These are phyloP conservation scores for Mucuna pruriens DNA, from an alignment of 306 rosid species.

Conservation along the genomic window DNA sequence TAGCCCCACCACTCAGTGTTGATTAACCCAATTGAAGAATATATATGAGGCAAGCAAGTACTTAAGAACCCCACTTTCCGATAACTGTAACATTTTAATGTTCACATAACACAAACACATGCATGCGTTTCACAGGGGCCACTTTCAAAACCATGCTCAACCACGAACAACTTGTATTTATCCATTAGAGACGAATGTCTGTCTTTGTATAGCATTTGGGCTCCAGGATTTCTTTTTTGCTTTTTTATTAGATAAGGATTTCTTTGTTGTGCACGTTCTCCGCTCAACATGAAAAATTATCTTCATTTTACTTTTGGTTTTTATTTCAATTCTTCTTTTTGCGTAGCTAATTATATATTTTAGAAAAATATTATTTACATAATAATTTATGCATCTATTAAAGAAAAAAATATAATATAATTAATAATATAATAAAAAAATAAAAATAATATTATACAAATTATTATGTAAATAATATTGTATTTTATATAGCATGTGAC, in stretches of 20 bases:
- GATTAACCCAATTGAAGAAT: not conserved
- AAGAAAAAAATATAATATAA: too few relatives aligned
- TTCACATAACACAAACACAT: not conserved
- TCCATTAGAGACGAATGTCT: slow-evolving; percentile 6
- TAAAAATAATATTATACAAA: too few relatives aligned
- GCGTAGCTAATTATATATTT: not conserved
- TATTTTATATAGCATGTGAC: not conserved
- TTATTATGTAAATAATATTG: too few relatives aligned
- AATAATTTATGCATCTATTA: too few relatives aligned
- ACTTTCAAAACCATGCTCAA: not conserved
- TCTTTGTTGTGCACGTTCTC: not conserved
- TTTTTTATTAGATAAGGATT: not conserved
- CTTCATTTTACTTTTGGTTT: not conserved
- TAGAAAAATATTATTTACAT: too few relatives aligned
- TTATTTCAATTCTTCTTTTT: not conserved
- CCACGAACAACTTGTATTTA: slow-evolving; percentile 4
- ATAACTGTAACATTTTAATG: too few relatives aligned
- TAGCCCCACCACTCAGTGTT: not conserved
- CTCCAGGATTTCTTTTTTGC: not conserved
- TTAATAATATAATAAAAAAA: too few relatives aligned
- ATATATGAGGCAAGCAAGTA: not conserved
- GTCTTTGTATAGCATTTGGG: not conserved
- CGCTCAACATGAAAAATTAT: not conserved
- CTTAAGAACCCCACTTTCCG: not conserved
- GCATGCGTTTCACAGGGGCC: not conserved